A percentile compares a stretch with the other conserved stretches of the same genome.
These are phyloP conservation scores for Sclerotinia nivalis DNA, from an alignment of 2,329 filamentous ascomycete genomes.

Conservation along the genomic window DNA sequence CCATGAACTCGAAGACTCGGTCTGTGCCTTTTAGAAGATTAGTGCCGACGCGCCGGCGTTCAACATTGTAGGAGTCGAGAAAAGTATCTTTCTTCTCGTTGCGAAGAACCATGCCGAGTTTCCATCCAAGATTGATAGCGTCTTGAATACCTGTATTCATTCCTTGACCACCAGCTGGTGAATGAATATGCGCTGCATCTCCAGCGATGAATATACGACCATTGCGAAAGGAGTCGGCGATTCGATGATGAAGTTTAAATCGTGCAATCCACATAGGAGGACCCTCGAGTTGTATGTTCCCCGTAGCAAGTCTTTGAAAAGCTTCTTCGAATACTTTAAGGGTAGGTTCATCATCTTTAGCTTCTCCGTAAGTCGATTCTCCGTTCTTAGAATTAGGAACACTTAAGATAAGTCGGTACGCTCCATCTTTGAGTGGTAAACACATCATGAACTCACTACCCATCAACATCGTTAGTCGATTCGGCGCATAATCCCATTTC, in stretches of 20 bases:
- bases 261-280: slow-evolving; percentile 46
- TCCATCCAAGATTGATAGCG: slow-evolving; percentile 43
- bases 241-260: slow-evolving; percentile 50
- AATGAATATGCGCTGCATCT: slow-evolving; percentile 44
- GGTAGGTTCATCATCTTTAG: slow-evolving; percentile 30
- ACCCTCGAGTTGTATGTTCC: slow-evolving; percentile 32
- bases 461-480: slow-evolving; percentile 35
- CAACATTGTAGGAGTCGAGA: slow-evolving; percentile 50
- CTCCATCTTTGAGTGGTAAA: slow-evolving; percentile 40
- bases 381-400: slow-evolving; percentile 24
- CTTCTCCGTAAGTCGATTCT: slow-evolving; percentile 22
- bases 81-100: slow-evolving; percentile 42
- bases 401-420: slow-evolving; percentile 39
- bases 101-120: slow-evolving; percentile 41
- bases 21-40: slow-evolving; percentile 48
- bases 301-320: slow-evolving; percentile 39
- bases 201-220: slow-evolving; percentile 44
- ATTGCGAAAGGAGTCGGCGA: slow-evolving; percentile 47
- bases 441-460: slow-evolving; percentile 44
- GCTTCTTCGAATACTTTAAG: slow-evolving; percentile 43
- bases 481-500: slow-evolving; percentile 26
- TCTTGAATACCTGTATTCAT: slow-evolving; percentile 45
- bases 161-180: slow-evolving; percentile 43
- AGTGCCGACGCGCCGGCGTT: slow-evolving; percentile 50
- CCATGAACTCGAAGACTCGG: slow-evolving; percentile 44